Conservation (phyloP, 352 stramenopile species). For the Phytophthora hybrid region DNA sequence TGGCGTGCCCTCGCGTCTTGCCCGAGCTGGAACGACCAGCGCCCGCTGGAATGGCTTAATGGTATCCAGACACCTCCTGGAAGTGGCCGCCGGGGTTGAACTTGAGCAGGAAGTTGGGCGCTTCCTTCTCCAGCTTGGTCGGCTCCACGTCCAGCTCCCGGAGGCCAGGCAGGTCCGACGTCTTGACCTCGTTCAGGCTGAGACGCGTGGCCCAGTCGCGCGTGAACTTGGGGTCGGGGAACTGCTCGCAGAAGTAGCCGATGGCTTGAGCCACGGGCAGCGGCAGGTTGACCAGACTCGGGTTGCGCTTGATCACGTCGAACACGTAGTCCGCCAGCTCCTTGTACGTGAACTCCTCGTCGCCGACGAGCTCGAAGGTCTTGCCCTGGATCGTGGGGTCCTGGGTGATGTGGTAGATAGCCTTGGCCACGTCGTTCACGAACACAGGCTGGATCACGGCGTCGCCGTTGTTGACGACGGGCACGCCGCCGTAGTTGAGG, state of each 20-base stretch:
- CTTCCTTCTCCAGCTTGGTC: conserved; percentile 95
- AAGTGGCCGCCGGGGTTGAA: conserved; percentile 97
- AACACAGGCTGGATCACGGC: conserved; percentile 94
- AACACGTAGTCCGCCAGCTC: conserved; percentile 98
- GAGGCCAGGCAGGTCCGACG: conserved; percentile 74
- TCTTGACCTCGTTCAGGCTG: conserved; percentile 88
- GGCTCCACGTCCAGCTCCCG: conserved; percentile 89
- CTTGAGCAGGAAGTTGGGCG: conserved; percentile 95
- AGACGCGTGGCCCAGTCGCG: conserved; percentile 80
- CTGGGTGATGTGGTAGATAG: conserved; percentile 82
- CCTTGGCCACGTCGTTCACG: conserved; percentile 85
- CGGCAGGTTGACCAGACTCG: conserved; percentile 85
- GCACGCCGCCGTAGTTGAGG: conserved; percentile 79
- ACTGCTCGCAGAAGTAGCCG: conserved; percentile 83
- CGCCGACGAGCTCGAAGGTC: conserved; percentile 96
- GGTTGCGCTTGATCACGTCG: conserved; percentile 86
- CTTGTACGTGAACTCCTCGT: conserved; percentile 97
- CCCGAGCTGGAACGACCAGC: conserved; percentile 3
- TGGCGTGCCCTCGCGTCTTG: conserved; percentile 29
- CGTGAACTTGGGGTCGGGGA: conserved; percentile 88
- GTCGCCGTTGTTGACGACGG: conserved; percentile 94
- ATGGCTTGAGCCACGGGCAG: conserved; percentile 78
- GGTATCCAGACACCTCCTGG: conserved; percentile 89
- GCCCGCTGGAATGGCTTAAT: conserved; percentile 53
- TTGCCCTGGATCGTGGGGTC: conserved; percentile 91